Evolutionary conservation across 192 early-diverging fungal genomes (phyloP).

Genomic region (Backusella sp.): DNA sequence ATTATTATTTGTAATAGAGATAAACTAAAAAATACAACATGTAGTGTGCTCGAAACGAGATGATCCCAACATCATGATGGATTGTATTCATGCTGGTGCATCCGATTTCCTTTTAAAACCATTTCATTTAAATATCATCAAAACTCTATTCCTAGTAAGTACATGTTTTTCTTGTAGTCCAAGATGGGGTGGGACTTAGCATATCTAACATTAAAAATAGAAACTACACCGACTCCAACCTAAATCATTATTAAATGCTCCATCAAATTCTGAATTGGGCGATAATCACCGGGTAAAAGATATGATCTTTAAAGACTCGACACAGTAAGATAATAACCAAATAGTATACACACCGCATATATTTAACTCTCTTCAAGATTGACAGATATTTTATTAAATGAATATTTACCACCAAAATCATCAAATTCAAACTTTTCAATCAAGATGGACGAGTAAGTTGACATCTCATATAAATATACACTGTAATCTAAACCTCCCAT

Average conservation of each 20-base stretch:
- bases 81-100: conserved; percentile 52
- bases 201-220: background rate
- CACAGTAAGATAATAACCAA: conserved; percentile 3
- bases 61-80: conserved; percentile 36
- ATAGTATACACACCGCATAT: background rate
- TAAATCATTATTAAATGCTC: conserved; percentile 8
- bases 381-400: conserved; percentile 2
- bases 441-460: background rate
- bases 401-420: background rate
- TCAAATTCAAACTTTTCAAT: background rate
- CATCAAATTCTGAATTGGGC: conserved; percentile 3
- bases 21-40: conserved; percentile 1
- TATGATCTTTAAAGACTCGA: background rate
- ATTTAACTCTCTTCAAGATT: background rate
- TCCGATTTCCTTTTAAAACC: conserved; percentile 53
- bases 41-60: conserved; percentile 39
- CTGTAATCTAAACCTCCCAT: background rate
- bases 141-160: conserved; percentile 53
- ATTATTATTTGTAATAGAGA: background rate
- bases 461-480: too few relatives aligned
- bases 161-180: too few relatives aligned
- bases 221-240: conserved; percentile 2
- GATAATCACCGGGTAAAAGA: conserved; percentile 9
- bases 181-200: too few relatives aligned
- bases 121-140: conserved; percentile 41